Evolutionary conservation across 2,329 filamentous ascomycete genomes (phyloP), one percentile per base, ranked within the genome.

Genomic region (Meredithiella fracta): DNA sequence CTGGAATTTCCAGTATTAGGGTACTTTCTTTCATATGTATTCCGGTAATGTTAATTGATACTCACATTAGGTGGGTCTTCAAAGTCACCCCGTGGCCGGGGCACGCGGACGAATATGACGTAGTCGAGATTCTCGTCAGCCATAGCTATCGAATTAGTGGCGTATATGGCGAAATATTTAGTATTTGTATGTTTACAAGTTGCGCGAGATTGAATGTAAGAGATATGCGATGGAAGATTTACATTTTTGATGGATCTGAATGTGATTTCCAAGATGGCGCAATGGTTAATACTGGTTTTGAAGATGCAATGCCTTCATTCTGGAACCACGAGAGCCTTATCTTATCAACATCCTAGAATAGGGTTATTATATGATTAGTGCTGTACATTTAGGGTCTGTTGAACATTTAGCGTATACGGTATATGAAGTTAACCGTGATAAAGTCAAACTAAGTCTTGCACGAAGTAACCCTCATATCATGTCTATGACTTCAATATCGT

Each of bases 71-170:
- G 85, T 57, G 92, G 92, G 68, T 98, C 91, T 60, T 90, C 78
- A 70, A 98, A 98, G 63, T 86, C 81, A 42, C 85, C 85, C 57
- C 92, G 79, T 37, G 84, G 79, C 64, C 95, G 94, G 23, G 92
- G 92, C n/a, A 97, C 77, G 60, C 90, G 79, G 60, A 98, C 79
- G 64, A 94, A 86, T 59, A 94, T 82, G 14, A 86, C 94, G 66
- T 79, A 82, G 37, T 68, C 73, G 47, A 49, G n/a, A 22, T 26
- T 26, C 15, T 49, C 23, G 17, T 49, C 23, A 20, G 53, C 17
- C 44, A 50, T 55, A 25, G 11, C 17, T 9, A 22, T 49, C 9
- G 40, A 23, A n/a, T 40, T 47, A 37, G n/a, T 44, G 42, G n/a
- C n/a, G n/a, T n/a, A n/a, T n/a, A n/a, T n/a, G n/a, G n/a, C n/a